These are phyloP conservation scores for Podaxis sp. DNA, from an alignment of 768 basidiomycete genomes.

Conservation along the genomic window DNA sequence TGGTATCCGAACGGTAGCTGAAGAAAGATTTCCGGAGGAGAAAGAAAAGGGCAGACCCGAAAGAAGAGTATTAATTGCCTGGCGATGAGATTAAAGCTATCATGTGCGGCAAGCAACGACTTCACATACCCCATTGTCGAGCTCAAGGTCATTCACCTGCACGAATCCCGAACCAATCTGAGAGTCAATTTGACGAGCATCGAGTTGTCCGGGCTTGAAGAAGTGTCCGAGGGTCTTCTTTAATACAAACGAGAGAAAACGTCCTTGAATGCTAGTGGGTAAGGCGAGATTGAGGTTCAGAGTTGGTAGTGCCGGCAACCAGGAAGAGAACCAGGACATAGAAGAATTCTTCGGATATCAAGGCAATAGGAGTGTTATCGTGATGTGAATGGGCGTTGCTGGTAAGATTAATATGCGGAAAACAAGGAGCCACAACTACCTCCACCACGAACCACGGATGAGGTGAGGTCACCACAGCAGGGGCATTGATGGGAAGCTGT, in stretches of 20 bases:
- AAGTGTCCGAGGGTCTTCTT: slow-evolving; percentile 83
- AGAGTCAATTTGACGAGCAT: slow-evolving; percentile 83
- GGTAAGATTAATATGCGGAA: neutral
- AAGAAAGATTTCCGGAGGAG: slow-evolving; percentile 69
- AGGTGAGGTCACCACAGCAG: slow-evolving; percentile 14
- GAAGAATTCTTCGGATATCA: slow-evolving; percentile 1
- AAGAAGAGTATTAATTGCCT: slow-evolving; percentile 82
- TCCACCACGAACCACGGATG: slow-evolving; percentile 4
- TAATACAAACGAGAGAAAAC: slow-evolving; percentile 88
- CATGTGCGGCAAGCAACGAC: slow-evolving; percentile 6
- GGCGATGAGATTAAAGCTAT: slow-evolving; percentile 15
- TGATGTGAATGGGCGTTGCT: neutral
- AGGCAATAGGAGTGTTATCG: neutral
- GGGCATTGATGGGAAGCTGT: neutral
- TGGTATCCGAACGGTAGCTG: slow-evolving; percentile 77
- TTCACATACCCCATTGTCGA: slow-evolving; percentile 68
- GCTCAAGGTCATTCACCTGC: slow-evolving; percentile 80
- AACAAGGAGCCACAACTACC: neutral
- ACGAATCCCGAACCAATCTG: slow-evolving; percentile 92
- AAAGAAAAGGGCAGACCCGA: slow-evolving; percentile 65
- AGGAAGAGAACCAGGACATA: slow-evolving; percentile 54
- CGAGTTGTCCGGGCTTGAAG: slow-evolving; percentile 86
- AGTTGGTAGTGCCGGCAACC: slow-evolving; percentile 64
- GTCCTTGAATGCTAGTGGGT: slow-evolving; percentile 75
- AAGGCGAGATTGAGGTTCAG: slow-evolving; percentile 68